Base-by-base conservation (phyloP, 176 grass and related monocot genomes). In the Melocanna baccifera region DNA sequence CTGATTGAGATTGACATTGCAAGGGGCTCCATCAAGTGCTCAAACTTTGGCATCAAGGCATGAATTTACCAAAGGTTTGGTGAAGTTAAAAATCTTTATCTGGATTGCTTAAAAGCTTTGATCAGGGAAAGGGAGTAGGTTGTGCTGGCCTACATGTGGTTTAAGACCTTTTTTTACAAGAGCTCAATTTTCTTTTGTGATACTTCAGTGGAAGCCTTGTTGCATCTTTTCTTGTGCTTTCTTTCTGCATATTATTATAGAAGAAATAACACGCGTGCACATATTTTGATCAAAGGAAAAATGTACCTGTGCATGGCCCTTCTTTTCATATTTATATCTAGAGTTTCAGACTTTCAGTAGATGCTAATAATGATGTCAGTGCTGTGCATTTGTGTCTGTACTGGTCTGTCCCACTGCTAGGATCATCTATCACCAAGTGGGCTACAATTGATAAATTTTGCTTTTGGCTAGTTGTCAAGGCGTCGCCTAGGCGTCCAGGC, bases 1-100 rank as follows among this genome's bases (percentile, higher is more conserved):
- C 82, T 97, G 84, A 94, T 97, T 55, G 94, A 97, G 90, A 88
- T 97, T n/a, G 94, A 94, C 87, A 90, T 94, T 34, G 40, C 86
- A 63, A 91, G 88, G 71, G 94, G 92, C 72, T 94, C 92, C 76
- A 94, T 94, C 81, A 94, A 94, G 74, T 91, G 86, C 83, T 86
- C 94, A 16, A 91, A 72, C 62, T 48, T 91, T 0, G 36, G 87
- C 20, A 80, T 92, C 81, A 92, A 94, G 86, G 75, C 94, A 69
- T 96, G 86, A 96, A 51, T 67, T 47, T 67, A 61, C 62, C 45
- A 67, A 73, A 86, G 89, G 68, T 88, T 90, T 82, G 81, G 66
- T 78, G 71, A 83, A 84, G 43, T 79, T 71, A 50, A 73, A 57
- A 87, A 51, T 30, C 37, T 57, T 46, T 30, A 30, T 41, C 48